These are phyloP conservation scores for Saccharomycopsis phalli DNA, from an alignment of 1,139 yeast genomes.

Conservation along the genomic window DNA sequence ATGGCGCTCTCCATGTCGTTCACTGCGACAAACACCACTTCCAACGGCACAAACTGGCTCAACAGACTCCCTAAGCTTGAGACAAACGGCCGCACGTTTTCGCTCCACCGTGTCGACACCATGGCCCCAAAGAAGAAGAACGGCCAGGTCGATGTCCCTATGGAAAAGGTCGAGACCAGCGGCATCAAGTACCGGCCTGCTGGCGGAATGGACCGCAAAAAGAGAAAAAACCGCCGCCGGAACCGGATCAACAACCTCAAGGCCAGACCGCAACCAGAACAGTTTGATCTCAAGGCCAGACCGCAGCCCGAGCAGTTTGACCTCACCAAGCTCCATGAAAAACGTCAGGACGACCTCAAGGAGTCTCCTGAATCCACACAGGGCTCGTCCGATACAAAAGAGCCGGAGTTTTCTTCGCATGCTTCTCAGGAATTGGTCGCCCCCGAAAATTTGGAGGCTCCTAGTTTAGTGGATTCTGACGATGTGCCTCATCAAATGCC, in stretches of 20 bases:
- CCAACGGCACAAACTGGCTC: constrained; percentile 68
- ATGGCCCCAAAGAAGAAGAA: constrained; percentile 28
- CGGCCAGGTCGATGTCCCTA: constrained; percentile 12
- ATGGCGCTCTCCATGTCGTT: constrained; percentile 91
- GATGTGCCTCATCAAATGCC: constrained; percentile 21
- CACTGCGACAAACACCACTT: constrained; percentile 39
- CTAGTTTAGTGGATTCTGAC: background rate
- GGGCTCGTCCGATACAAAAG: background rate
- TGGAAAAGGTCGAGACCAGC: constrained; percentile 42
- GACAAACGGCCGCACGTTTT: constrained; percentile 61
- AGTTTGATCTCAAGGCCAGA: constrained; percentile 23
- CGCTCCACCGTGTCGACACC: constrained; percentile 75
- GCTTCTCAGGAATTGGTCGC: background rate
- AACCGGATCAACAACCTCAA: constrained; percentile 21
- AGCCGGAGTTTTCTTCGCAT: background rate
- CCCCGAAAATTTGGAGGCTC: background rate
- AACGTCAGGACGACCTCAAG: constrained; percentile 23
- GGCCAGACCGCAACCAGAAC: constrained; percentile 15
- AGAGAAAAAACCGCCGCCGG: constrained; percentile 32
- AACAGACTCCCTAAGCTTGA: constrained; percentile 77
- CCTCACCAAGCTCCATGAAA: constrained; percentile 10
- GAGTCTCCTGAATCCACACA: background rate
- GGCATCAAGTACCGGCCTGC: constrained; percentile 70
- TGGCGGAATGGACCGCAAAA: constrained; percentile 60
- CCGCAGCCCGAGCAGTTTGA: constrained; percentile 28